Base-by-base conservation (phyloP, 768 basidiomycete species). In the Suillus decipiens region DNA sequence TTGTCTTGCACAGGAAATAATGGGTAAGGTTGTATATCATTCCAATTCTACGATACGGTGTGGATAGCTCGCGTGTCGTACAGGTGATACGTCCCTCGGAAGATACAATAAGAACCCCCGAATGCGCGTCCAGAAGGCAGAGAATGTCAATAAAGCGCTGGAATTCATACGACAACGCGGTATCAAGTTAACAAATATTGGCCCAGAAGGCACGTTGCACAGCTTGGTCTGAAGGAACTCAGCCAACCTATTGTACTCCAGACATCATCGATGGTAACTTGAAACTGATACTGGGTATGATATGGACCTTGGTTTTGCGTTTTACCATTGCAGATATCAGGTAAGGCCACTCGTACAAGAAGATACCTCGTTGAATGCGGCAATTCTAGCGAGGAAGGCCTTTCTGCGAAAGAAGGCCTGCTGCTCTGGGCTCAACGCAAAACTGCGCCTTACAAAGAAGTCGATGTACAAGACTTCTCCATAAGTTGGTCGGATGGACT, bases 181-280 rank as follows among this genome's bases (percentile, higher is more conserved):
- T 12, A 93, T 99, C 61, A 96, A 96, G 72, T 80, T 99, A 66
- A 99, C 96, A 39, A 99, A 99, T 76, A 98, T 99, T 65, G 96
- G 95, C 17, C 93, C 96, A 11, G 96, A 98, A 85, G 95, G 95
- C 89, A 67, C 53, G 74, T 36, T 61, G 54, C 51, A 51, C 39
- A 15, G 53, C 36, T 28, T 2, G 15, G 31, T 45, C 15, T 33
- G 24, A 36, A 39, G 24, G 28, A 64, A 37, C 43, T 19, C 56
- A 60, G 36, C 68, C 63, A 47, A 67, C 39, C 36, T 45, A 4
- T 57, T 59, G 47, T 60, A 60, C 42, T 57, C n/a, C 64, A 96
- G 96, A 99, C 75, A 97, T 99, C 73, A 95, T 99, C 62, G 97
- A 99, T 75, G 96, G 96, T n/a, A 97, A 96, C 75, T 76, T 96